Conservation (phyloP, 257 asterid species). For the Penstemon davidsonii region DNA sequence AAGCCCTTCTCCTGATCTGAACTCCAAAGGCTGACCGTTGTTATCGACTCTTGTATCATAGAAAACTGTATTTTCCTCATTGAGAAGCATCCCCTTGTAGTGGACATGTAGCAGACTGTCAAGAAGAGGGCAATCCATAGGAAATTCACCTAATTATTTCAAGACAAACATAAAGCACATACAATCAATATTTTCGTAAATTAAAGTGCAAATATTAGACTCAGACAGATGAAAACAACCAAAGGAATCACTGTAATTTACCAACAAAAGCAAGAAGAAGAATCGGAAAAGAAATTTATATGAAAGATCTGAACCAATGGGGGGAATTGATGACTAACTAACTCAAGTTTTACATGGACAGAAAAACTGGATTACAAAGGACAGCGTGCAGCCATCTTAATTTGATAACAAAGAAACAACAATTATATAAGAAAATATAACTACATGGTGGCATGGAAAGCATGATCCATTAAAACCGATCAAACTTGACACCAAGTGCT, state of each 20-base stretch:
- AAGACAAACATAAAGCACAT: conserved; percentile 27
- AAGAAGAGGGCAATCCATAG: conserved; percentile 98
- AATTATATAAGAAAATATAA: too few relatives aligned
- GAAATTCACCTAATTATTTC: conserved; percentile 83
- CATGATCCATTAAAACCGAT: too few relatives aligned
- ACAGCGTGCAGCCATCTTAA: conserved; percentile 9
- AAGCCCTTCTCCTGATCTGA: conserved; percentile 99
- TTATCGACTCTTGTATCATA: conserved; percentile 77
- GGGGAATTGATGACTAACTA: not conserved
- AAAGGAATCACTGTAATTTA: not conserved
- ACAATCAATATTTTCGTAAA: conserved; percentile 18
- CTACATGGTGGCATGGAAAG: too few relatives aligned
- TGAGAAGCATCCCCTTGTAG: conserved; percentile 87
- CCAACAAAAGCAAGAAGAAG: not conserved
- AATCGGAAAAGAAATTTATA: conserved; percentile 8
- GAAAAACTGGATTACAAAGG: not conserved
- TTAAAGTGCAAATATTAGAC: conserved; percentile 20
- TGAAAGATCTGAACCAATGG: conserved; percentile 6
- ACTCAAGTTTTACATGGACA: not conserved
- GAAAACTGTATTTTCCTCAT: conserved; percentile 75
- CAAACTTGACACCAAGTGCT: too few relatives aligned
- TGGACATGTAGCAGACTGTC: conserved; percentile 88
- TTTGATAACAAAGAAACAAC: not conserved
- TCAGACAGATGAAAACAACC: conserved; percentile 10
- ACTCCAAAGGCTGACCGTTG: conserved; percentile 77